Conservation (phyloP, 305 asterid species). For the Fraxinus sp. region DNA sequence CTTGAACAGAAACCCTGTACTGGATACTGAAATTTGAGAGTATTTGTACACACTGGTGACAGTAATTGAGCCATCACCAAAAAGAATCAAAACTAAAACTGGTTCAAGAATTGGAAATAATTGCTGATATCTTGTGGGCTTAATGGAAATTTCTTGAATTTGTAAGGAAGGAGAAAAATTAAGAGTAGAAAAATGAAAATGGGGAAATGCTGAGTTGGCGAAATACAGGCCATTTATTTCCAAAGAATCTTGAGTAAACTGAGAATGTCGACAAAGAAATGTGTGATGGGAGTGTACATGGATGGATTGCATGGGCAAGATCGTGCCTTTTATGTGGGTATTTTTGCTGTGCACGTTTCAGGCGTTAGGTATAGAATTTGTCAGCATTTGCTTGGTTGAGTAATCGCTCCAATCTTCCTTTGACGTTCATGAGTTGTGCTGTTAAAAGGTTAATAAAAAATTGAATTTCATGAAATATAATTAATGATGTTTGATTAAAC, state of each 20-base stretch:
- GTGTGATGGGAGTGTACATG: background rate
- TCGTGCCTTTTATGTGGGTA: background rate
- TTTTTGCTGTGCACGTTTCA: background rate
- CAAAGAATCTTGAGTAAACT: background rate
- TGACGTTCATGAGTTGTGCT: background rate
- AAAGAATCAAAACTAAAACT: background rate
- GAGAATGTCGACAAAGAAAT: background rate
- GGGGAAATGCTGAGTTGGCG: background rate
- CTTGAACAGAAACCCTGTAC: slow-evolving; percentile 34
- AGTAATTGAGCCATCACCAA: slow-evolving; percentile 35
- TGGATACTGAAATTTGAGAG: slow-evolving; percentile 61
- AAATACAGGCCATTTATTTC: background rate
- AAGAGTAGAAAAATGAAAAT: background rate
- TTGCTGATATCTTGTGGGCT: background rate
- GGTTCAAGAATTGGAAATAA: background rate
- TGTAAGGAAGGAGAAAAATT: background rate
- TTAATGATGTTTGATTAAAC: no score
- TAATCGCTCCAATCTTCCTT: background rate
- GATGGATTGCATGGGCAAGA: background rate
- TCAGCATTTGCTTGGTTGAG: background rate
- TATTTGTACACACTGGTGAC: slow-evolving; percentile 73
- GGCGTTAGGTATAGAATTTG: background rate
- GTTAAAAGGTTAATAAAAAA: no score
- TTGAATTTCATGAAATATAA: no score
- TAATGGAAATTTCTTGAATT: background rate